These are phyloP conservation scores for Wickerhamomyces mucosus DNA, from an alignment of 805 yeast species.

Conservation along the genomic window DNA sequence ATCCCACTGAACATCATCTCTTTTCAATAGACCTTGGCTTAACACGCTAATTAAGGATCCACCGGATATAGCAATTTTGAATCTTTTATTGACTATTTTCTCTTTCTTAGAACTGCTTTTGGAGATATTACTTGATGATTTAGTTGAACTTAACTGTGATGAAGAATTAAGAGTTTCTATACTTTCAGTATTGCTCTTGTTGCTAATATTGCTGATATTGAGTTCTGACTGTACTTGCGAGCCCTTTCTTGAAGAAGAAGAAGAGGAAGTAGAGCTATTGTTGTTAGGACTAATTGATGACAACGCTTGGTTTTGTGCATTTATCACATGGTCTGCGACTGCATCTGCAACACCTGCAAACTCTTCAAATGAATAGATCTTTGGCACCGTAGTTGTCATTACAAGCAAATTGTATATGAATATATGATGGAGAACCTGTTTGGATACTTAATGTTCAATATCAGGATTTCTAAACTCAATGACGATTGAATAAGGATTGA, in stretches of 20 bases:
- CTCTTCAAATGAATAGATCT: conserved; percentile 87
- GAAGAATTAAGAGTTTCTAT: conserved; percentile 2
- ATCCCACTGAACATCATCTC: conserved; percentile 79
- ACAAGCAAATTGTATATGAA: too few relatives aligned
- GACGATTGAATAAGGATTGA: too few relatives aligned
- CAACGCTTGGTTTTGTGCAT: conserved; percentile 64
- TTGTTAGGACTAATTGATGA: conserved; percentile 4
- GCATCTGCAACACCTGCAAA: conserved; percentile 90
- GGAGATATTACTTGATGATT: conserved; percentile 8
- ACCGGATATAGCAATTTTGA: conserved; percentile 87
- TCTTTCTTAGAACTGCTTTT: conserved; percentile 23
- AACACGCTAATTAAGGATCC: conserved; percentile 86
- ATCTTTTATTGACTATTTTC: conserved; percentile 38
- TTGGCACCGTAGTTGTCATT: conserved; percentile 92
- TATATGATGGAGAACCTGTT: too few relatives aligned
- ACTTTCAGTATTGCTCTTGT: background rate
- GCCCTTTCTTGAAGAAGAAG: background rate
- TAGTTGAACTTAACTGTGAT: conserved; percentile 3
- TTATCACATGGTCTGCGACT: conserved; percentile 87
- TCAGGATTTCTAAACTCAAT: too few relatives aligned
- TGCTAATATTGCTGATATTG: background rate
- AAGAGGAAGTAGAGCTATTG: background rate
- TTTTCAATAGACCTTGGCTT: conserved; percentile 71
- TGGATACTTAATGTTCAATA: too few relatives aligned
- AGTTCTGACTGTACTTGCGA: background rate